phyloP scores from a whole-genome alignment of 2,329 filamentous ascomycete genomes.

The Cryphonectria japonica region DNA sequence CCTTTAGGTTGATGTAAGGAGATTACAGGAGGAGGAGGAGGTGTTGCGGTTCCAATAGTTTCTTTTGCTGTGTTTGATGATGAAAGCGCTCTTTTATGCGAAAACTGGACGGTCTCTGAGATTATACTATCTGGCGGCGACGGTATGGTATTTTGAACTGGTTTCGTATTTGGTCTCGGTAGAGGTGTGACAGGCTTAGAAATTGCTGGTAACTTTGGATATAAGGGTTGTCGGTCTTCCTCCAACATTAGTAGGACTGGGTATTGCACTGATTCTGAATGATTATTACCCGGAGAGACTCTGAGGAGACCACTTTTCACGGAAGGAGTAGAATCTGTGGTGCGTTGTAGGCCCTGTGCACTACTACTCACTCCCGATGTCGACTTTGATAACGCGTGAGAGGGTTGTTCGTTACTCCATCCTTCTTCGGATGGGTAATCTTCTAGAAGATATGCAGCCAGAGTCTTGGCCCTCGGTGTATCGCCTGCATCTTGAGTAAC shows the following conservation, averaged over 20 bases:
- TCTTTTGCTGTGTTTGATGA: too few relatives aligned
- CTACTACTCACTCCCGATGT: neutral
- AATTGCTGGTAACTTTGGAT: neutral
- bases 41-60: too few relatives aligned
- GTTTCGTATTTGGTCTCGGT: neutral
- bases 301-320: too few relatives aligned
- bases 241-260: neutral
- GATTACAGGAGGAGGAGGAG: neutral
- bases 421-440: neutral
- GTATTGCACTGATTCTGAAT: neutral
- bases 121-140: too few relatives aligned
- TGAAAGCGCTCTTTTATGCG: too few relatives aligned
- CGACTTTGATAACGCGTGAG: neutral
- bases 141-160: neutral
- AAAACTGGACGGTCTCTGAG: too few relatives aligned
- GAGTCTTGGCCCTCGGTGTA: neutral
- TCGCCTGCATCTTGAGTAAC: neutral
- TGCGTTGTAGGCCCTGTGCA: neutral
- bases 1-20: neutral
- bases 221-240: neutral
- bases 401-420: neutral
- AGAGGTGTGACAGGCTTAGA: neutral
- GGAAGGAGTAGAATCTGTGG: too few relatives aligned
- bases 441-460: neutral
- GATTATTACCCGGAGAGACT: neutral